Conservation (phyloP, 306 rosid genomes). For the Amphicarpaea edgeworthii region DNA sequence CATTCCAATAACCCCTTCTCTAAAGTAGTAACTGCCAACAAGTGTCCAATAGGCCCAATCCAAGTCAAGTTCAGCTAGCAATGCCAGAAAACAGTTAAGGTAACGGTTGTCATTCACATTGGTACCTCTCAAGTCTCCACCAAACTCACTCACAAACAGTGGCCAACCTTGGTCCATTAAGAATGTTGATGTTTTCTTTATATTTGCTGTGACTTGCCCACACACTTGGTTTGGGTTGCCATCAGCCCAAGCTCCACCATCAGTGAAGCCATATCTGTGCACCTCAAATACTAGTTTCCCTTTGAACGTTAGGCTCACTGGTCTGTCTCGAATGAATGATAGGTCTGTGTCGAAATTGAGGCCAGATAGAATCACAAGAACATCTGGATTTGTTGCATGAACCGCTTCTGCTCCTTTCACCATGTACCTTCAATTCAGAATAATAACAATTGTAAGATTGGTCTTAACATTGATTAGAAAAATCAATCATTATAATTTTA, state of each 20-base stretch:
- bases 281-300: conserved; percentile 74
- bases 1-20: conserved; percentile 74
- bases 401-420: conserved; percentile 91
- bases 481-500: too few relatives aligned
- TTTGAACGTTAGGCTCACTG: conserved; percentile 59
- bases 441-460: too few relatives aligned
- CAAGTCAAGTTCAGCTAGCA: conserved; percentile 74
- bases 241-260: conserved; percentile 68
- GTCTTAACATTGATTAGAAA: too few relatives aligned
- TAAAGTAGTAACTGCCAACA: conserved; percentile 80
- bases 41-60: conserved; percentile 92
- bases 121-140: conserved; percentile 79
- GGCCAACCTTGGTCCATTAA: conserved; percentile 78
- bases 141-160: conserved; percentile 83
- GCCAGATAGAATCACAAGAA: conserved; percentile 84
- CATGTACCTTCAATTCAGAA: conserved; percentile 69
- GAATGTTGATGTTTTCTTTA: conserved; percentile 59
- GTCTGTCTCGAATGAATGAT: conserved; percentile 61
- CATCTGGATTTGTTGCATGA: conserved; percentile 76
- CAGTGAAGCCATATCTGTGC: conserved; percentile 84
- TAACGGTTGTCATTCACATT: conserved; percentile 84
- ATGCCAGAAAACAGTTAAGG: conserved; percentile 64
- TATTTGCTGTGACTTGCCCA: conserved; percentile 53
- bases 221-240: conserved; percentile 86
- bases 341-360: conserved; percentile 71